A percentile compares a stretch with the other conserved stretches of the same genome.
Conservation (phyloP, 2,329 filamentous ascomycete species). For the Aspergillus neoniger region DNA sequence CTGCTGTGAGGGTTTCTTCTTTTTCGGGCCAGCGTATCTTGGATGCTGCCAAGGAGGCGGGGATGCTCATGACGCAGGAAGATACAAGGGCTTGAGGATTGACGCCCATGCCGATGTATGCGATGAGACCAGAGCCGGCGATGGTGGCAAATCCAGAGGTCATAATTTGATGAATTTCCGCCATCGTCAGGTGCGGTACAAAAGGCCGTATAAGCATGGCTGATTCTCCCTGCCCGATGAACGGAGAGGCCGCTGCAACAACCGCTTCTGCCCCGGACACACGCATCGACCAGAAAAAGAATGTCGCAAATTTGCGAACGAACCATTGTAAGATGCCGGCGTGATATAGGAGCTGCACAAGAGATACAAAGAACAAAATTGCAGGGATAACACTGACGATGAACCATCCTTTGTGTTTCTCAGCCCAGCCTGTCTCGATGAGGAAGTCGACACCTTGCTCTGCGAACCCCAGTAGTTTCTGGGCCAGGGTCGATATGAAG, state of each 20-base stretch:
- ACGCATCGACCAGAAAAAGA: constrained; percentile 87
- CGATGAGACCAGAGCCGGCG: constrained; percentile 80
- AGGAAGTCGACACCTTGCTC: constrained; percentile 73
- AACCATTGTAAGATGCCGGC: constrained; percentile 84
- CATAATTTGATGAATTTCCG: constrained; percentile 91
- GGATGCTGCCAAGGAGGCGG: constrained; percentile 82
- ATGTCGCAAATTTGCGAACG: constrained; percentile 79
- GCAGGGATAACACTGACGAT: constrained; percentile 78
- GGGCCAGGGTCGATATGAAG: constrained; percentile 77
- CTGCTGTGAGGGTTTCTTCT: constrained; percentile 81
- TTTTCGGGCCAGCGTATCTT: constrained; percentile 89
- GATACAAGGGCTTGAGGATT: constrained; percentile 84
- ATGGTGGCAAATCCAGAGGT: constrained; percentile 91
- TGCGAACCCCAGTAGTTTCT: constrained; percentile 74
- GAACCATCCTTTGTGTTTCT: constrained; percentile 62
- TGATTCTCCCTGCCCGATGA: constrained; percentile 92
- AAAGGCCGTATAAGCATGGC: constrained; percentile 91
- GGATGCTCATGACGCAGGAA: constrained; percentile 94
- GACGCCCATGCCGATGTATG: constrained; percentile 80
- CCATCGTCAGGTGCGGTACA: constrained; percentile 78
- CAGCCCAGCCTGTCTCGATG: constrained; percentile 50
- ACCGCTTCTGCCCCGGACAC: constrained; percentile 93
- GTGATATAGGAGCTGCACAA: constrained; percentile 87
- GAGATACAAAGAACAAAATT: constrained; percentile 92
- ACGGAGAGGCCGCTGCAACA: constrained; percentile 87